Evolutionary conservation across 768 basidiomycete species (phyloP), one percentile per base, ranked within the genome.

Genomic region (Candolleomyces efflorescens): DNA sequence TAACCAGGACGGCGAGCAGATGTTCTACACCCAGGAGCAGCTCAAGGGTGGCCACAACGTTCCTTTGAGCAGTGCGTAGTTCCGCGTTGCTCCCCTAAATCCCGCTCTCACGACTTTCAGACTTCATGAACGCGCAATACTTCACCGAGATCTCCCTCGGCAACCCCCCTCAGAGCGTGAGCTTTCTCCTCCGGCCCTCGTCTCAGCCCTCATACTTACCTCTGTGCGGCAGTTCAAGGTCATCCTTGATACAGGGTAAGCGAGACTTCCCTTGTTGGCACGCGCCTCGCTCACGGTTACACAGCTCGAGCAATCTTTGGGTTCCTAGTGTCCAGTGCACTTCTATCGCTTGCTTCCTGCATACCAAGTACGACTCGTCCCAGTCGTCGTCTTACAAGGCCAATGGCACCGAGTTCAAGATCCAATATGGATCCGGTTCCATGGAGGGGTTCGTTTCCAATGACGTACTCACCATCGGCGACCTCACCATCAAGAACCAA

Each of bases 61-160:
- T 53, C 96, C 97, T 61, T 80, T 99, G 46, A 87, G 80, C 67
- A 97, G 96, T 96, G 66, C 61, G 91, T 79, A 27, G n/a, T 63
- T 5, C 32, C 46, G 22, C 32, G 24, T 24, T 37, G 54, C 47
- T 41, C 27, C 10, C 22, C 11, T 17, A 22, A 20, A 26, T n/a
- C 0, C 44, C 24, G 60, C 41, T 62, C 56, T 48, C 47, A 61
- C 20, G 53, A 54, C 20, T 45, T 54, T 17, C 56, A 97, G 95
- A 98, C 79, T 98, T 92, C 76, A 86, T 95, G 86, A 98, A 98
- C 70, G 95, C 97, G 37, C 95, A 99, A 71, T 98, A 99, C 75
- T 99, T 82, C 69, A 82, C 94, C 18, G 90, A 94, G 61, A 96
- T 98, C 59, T 68, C 78, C 1, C 70, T 98, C 55, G 96, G 96